Percentiles rank a stretch among this genome's conserved stretches.
phyloP scores from a whole-genome alignment of 768 basidiomycete genomes.

The Leucocoprinus leucothites region DNA sequence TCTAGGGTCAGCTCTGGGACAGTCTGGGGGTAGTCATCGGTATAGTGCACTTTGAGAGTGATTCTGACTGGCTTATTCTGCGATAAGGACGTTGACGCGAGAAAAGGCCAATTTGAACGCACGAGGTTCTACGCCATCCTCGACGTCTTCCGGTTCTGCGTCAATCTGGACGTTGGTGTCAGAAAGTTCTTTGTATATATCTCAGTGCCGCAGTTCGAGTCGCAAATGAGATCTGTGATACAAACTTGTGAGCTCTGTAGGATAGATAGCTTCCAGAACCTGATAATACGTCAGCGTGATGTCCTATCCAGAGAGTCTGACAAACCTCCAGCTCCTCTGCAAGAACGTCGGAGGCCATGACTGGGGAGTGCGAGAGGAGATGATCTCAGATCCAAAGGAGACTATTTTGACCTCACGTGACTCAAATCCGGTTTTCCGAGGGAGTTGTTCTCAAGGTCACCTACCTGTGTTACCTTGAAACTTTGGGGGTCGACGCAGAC shows the following conservation, averaged over 20 bases:
- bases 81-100: conserved; percentile 11
- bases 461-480: too few species aligned
- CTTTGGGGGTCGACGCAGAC: too few species aligned
- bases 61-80: conserved; percentile 58
- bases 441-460: too few species aligned
- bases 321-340: conserved; percentile 89
- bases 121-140: conserved; percentile 61
- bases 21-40: conserved; percentile 79
- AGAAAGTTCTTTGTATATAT: conserved; percentile 70
- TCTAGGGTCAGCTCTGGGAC: conserved; percentile 73
- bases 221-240: conserved; percentile 32
- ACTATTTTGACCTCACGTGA: conserved; percentile 11
- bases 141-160: conserved; percentile 80
- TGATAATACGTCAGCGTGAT: conserved; percentile 27
- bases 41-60: conserved; percentile 71
- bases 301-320: conserved; percentile 6
- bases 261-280: conserved; percentile 96
- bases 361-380: conserved; percentile 5
- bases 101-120: conserved; percentile 22
- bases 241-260: conserved; percentile 89
- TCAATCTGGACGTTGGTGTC: conserved; percentile 79
- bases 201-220: conserved; percentile 39
- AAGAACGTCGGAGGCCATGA: conserved; percentile 66
- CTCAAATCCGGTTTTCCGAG: background rate
- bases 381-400: conserved; percentile 2